A percentile compares a stretch with the other conserved stretches of the same genome.
These are phyloP conservation scores for Polytrichum formosum DNA, from an alignment of 225 moss, liverwort and hornwort genomes.

Conservation along the genomic window DNA sequence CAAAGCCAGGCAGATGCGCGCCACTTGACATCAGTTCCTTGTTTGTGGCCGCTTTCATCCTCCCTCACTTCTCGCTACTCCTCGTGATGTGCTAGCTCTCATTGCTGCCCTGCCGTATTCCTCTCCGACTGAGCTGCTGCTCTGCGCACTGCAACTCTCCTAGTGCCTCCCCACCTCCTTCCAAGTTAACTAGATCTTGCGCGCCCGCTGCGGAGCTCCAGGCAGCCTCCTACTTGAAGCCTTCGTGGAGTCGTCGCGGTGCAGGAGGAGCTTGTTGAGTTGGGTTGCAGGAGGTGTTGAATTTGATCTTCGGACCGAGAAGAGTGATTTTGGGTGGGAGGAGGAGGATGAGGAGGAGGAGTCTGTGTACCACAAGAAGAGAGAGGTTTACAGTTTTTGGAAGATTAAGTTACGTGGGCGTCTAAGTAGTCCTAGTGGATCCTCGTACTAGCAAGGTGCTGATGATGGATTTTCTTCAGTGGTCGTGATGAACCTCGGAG, in stretches of 20 bases:
- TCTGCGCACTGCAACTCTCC: no score
- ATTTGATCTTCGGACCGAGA: neutral
- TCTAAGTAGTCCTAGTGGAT: neutral
- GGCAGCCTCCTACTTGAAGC: neutral
- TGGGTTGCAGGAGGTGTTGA: constrained; percentile 1
- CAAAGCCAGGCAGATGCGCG: no score
- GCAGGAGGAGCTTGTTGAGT: neutral
- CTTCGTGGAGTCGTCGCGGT: neutral
- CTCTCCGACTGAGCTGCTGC: no score
- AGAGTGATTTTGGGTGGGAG: neutral
- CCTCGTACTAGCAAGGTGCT: constrained; percentile 1
- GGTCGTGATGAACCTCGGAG: neutral
- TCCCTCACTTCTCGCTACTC: no score
- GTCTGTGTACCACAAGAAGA: no score
- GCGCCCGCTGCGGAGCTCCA: no score
- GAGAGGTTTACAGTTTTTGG: neutral
- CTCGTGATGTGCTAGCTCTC: no score
- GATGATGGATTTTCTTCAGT: neutral
- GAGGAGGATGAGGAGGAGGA: neutral
- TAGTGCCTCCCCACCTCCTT: no score
- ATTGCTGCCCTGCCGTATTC: no score
- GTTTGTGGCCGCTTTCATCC: no score
- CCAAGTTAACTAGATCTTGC: no score
- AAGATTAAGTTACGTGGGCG: neutral
- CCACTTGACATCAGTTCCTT: no score